phyloP scores from a whole-genome alignment of 2,329 filamentous ascomycete genomes.

The Cordyceps pruinosa region DNA sequence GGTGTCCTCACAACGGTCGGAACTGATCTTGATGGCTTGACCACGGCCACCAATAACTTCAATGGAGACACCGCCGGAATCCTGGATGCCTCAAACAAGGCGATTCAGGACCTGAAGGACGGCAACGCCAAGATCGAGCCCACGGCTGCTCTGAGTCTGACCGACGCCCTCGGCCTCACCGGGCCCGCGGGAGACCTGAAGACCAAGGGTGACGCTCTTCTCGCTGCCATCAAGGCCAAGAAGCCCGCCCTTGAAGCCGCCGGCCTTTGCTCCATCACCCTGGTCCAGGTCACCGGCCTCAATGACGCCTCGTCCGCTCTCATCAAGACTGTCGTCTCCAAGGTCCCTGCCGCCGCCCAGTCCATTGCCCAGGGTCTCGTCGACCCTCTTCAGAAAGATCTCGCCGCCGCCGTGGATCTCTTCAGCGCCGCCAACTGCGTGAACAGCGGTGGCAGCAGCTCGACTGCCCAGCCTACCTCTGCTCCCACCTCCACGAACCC shows the following conservation, averaged over 20 bases:
- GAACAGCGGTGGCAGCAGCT: conserved; percentile 14
- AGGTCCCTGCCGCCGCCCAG: conserved; percentile 24
- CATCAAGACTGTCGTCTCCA: conserved; percentile 23
- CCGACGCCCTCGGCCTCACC: conserved; percentile 16
- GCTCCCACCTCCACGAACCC: background rate
- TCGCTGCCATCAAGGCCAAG: conserved; percentile 21
- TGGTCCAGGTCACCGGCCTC: conserved; percentile 20
- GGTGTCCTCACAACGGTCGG: conserved; percentile 13
- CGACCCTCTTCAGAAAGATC: conserved; percentile 18
- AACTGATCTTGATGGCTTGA: conserved; percentile 16
- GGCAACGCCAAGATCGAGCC: conserved; percentile 15
- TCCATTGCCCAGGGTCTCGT: conserved; percentile 22
- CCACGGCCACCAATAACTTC: conserved; percentile 21
- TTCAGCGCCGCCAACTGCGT: conserved; percentile 26
- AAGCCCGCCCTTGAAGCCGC: conserved; percentile 23
- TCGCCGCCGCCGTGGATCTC: conserved; percentile 19
- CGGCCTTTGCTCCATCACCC: conserved; percentile 22
- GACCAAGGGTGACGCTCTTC: conserved; percentile 20
- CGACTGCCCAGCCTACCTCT: background rate
- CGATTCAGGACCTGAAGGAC: conserved; percentile 17
- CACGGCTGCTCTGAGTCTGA: conserved; percentile 13
- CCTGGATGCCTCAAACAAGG: conserved; percentile 17
- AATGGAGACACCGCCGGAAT: conserved; percentile 17
- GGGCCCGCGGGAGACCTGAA: conserved; percentile 19
- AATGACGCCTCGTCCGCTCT: conserved; percentile 21